These are phyloP conservation scores for Fusarium incarnatum DNA, from an alignment of 2,329 filamentous ascomycete species.

Conservation along the genomic window DNA sequence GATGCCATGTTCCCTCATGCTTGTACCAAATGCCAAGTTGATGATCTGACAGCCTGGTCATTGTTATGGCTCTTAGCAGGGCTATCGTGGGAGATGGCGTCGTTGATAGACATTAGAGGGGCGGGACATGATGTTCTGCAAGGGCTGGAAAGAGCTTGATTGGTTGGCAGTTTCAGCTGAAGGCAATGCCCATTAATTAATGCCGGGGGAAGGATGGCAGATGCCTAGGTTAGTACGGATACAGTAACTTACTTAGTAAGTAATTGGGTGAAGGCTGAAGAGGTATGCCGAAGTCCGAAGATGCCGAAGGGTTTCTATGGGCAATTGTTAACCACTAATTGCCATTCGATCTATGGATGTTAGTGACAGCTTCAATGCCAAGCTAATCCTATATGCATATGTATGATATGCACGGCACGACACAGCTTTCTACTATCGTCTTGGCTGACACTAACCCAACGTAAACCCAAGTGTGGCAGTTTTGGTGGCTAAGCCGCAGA, in stretches of 20 bases:
- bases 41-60: constrained; percentile 13
- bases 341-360: not conserved
- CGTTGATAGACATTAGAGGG: constrained; percentile 20
- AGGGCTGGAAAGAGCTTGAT: constrained; percentile 24
- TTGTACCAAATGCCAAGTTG: constrained; percentile 17
- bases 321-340: not conserved
- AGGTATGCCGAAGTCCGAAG: not conserved
- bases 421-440: not conserved
- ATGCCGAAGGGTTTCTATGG: not conserved
- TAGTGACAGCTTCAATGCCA: not conserved
- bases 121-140: constrained; percentile 3
- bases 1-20: constrained; percentile 3
- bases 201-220: not conserved
- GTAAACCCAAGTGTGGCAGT: not conserved
- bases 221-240: not conserved
- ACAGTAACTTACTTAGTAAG: too few relatives aligned
- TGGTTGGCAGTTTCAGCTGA: constrained; percentile 26
- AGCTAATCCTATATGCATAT: not conserved
- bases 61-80: constrained; percentile 20
- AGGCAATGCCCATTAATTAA: constrained; percentile 11
- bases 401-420: not conserved
- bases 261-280: not conserved
- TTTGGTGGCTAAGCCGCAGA: not conserved
- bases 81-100: constrained; percentile 30
- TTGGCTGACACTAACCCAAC: not conserved